These are phyloP conservation scores for Leucosporidium creatinivorum DNA, from an alignment of 768 basidiomycete genomes.

Conservation along the genomic window DNA sequence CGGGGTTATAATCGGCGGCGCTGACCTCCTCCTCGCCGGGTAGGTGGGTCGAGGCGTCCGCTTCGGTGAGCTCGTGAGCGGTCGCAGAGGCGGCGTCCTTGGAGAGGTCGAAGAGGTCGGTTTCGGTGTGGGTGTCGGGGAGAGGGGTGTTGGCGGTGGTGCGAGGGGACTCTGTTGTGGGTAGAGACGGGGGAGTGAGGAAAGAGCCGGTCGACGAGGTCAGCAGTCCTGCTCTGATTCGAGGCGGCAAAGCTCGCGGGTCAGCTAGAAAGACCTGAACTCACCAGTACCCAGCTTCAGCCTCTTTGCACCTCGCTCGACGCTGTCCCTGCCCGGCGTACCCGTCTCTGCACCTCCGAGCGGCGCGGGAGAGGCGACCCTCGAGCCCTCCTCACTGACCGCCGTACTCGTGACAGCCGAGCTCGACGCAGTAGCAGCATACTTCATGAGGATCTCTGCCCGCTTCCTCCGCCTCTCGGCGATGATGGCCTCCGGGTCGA, in stretches of 20 bases:
- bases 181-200: neutral
- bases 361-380: neutral
- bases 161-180: slow-evolving; percentile 6
- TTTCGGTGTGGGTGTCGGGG: neutral
- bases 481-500: slow-evolving; percentile 48
- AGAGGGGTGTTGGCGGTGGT: neutral
- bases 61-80: slow-evolving; percentile 36
- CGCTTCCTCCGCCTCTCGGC: slow-evolving; percentile 63
- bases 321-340: slow-evolving; percentile 16
- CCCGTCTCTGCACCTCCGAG: neutral
- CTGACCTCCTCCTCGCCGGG: slow-evolving; percentile 60
- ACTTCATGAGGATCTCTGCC: slow-evolving; percentile 72
- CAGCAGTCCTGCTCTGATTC: too few relatives aligned
- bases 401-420: neutral
- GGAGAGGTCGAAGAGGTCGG: slow-evolving; percentile 2
- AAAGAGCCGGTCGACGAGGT: neutral
- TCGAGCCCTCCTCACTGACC: neutral
- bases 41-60: slow-evolving; percentile 36
- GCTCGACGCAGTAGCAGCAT: slow-evolving; percentile 37
- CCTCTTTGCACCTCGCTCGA: slow-evolving; percentile 19
- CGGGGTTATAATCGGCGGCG: slow-evolving; percentile 88
- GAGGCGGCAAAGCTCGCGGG: too few relatives aligned
- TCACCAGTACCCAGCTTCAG: slow-evolving; percentile 18
- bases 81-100: slow-evolving; percentile 4
- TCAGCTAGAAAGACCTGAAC: neutral